A percentile compares a stretch with the other conserved stretches of the same genome.
phyloP scores from a whole-genome alignment of 2,329 filamentous ascomycete genomes.

The Aspergillus sp. region DNA sequence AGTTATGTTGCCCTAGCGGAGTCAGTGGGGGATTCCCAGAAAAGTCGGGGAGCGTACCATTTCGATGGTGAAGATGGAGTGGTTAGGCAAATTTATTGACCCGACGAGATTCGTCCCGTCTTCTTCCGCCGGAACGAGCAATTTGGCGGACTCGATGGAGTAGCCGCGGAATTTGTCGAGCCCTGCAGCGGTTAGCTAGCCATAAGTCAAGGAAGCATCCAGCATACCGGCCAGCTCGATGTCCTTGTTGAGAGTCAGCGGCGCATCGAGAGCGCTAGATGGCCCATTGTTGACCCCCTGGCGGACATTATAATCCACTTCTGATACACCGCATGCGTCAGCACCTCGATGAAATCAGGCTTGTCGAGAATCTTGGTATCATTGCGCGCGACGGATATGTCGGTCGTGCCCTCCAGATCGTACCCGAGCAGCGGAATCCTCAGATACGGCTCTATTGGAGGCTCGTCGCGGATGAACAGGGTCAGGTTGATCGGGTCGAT shows the following conservation, averaged over 20 bases:
- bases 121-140: conserved; percentile 28
- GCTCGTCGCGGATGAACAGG: conserved; percentile 34
- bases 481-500: conserved; percentile 29
- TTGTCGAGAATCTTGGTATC: conserved; percentile 30
- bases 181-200: conserved; percentile 4
- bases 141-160: conserved; percentile 24
- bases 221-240: conserved; percentile 26
- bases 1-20: conserved; percentile 34
- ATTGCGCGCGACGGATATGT: conserved; percentile 27
- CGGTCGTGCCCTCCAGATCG: conserved; percentile 18
- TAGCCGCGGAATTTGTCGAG: conserved; percentile 35
- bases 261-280: conserved; percentile 34
- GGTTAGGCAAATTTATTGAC: conserved; percentile 38
- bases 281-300: conserved; percentile 28
- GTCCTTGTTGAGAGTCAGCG: conserved; percentile 34
- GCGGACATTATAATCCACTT: conserved; percentile 30
- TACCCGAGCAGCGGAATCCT: conserved; percentile 8
- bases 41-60: conserved; percentile 7
- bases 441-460: conserved; percentile 11
- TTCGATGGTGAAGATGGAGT: conserved; percentile 34
- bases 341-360: conserved; percentile 32
- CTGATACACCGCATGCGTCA: conserved; percentile 34
- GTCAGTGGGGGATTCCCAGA: background rate
- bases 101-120: conserved; percentile 38
- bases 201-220: background rate